phyloP scores from a whole-genome alignment of 2,329 filamentous ascomycete species.

The Fusarium keratoplasticum region DNA sequence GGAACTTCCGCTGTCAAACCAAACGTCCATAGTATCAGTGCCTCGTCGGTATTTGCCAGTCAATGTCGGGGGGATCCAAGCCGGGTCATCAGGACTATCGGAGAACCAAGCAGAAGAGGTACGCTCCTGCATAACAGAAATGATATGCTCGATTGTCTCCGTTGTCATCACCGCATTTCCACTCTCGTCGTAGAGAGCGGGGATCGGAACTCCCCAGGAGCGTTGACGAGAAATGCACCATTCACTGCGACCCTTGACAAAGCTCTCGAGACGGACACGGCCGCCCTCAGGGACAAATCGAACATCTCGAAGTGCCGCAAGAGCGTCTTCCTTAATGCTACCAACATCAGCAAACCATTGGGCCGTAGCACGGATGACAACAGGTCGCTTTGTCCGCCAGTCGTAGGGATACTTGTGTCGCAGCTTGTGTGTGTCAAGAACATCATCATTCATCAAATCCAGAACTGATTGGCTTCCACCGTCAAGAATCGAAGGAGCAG shows the following conservation, averaged over 20 bases:
- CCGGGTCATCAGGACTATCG: constrained; percentile 77
- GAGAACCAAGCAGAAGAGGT: constrained; percentile 97
- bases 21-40: constrained; percentile 98
- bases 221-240: constrained; percentile 99
- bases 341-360: constrained; percentile 98
- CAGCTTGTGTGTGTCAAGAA: constrained; percentile 78
- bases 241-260: constrained; percentile 87
- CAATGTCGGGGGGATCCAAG: constrained; percentile 80
- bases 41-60: constrained; percentile 76
- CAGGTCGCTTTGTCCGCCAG: constrained; percentile 93
- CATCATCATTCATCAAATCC: constrained; percentile 71
- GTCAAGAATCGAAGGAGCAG: constrained; percentile 76
- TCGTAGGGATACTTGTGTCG: constrained; percentile 97
- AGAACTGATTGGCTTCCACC: constrained; percentile 78
- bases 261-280: constrained; percentile 81
- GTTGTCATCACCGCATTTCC: constrained; percentile 83
- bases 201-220: constrained; percentile 96
- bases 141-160: constrained; percentile 86
- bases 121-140: constrained; percentile 78
- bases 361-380: constrained; percentile 91
- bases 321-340: constrained; percentile 79
- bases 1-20: constrained; percentile 98
- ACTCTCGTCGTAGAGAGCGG: constrained; percentile 81
- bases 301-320: constrained; percentile 77
- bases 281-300: constrained; percentile 83